These are phyloP conservation scores for Metschnikowia gelsemii DNA, from an alignment of 805 yeast genomes.

Conservation along the genomic window DNA sequence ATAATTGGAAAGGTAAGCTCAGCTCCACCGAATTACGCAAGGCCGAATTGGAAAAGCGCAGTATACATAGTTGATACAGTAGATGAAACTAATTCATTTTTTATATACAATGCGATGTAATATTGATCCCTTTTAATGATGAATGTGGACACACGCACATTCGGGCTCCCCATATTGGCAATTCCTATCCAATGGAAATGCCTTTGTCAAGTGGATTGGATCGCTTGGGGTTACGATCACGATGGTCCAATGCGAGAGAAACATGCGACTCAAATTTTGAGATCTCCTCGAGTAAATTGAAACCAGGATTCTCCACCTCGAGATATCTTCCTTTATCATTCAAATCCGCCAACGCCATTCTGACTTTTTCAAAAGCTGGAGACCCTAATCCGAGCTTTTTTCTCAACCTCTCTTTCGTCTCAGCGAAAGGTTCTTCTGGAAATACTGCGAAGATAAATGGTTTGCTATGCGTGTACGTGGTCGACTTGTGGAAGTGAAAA, in stretches of 20 bases:
- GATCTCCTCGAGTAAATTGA: slow-evolving; percentile 56
- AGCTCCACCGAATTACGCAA: slow-evolving; percentile 81
- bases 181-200: slow-evolving; percentile 36
- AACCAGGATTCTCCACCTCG: slow-evolving; percentile 50
- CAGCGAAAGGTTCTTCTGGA: slow-evolving; percentile 62
- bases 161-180: too few species aligned
- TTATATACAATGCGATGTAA: background rate
- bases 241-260: slow-evolving; percentile 79
- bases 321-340: slow-evolving; percentile 44
- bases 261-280: slow-evolving; percentile 41
- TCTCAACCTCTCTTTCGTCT: slow-evolving; percentile 67
- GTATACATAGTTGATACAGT: background rate
- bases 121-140: too few species aligned
- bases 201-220: slow-evolving; percentile 41
- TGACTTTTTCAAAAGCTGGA: slow-evolving; percentile 75
- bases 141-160: too few species aligned
- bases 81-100: background rate
- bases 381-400: slow-evolving; percentile 71
- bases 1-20: slow-evolving; percentile 64
- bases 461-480: slow-evolving; percentile 69
- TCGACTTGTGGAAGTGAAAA: slow-evolving; percentile 72
- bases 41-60: slow-evolving; percentile 12
- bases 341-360: slow-evolving; percentile 54
- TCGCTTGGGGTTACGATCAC: slow-evolving; percentile 65
- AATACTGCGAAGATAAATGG: slow-evolving; percentile 77